Percentiles rank a stretch among this genome's conserved stretches.
phyloP scores from a whole-genome alignment of 495 filamentous ascomycete genomes.

The Aspergillus campestris region DNA sequence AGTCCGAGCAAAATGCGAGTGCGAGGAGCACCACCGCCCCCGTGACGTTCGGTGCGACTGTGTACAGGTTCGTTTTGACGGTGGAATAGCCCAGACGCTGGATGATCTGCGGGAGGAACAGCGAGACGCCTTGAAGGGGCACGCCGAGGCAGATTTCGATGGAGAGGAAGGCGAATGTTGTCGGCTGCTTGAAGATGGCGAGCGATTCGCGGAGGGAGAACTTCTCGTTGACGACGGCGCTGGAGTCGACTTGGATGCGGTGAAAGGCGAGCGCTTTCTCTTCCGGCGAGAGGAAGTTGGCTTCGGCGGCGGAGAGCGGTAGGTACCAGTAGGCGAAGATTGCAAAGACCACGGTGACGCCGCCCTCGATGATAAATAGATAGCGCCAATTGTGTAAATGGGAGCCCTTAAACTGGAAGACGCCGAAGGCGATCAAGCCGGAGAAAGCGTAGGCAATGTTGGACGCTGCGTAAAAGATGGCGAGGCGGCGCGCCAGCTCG shows the following conservation, averaged over 20 bases:
- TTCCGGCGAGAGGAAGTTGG: conserved; percentile 52
- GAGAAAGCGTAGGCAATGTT: conserved; percentile 68
- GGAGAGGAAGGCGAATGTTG: conserved; percentile 52
- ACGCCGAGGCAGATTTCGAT: conserved; percentile 73
- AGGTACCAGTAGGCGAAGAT: conserved; percentile 65
- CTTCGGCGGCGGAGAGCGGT: conserved; percentile 52
- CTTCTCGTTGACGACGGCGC: conserved; percentile 60
- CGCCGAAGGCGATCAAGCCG: conserved; percentile 65
- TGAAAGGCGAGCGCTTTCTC: conserved; percentile 65
- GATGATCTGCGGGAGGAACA: conserved; percentile 72
- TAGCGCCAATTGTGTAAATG: conserved; percentile 56
- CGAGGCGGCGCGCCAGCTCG: conserved; percentile 67
- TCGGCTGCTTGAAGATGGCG: conserved; percentile 53
- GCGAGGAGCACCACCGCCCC: conserved; percentile 63
- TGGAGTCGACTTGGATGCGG: conserved; percentile 67
- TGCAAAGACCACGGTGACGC: conserved; percentile 53
- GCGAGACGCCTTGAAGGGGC: conserved; percentile 58
- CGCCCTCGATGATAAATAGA: conserved; percentile 70
- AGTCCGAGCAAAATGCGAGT: conserved; percentile 60
- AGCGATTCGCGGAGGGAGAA: conserved; percentile 59
- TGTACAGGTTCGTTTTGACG: conserved; percentile 70
- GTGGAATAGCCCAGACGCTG: conserved; percentile 50
- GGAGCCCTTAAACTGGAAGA: conserved; percentile 60
- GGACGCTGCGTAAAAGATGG: conserved; percentile 70
- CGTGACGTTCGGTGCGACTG: conserved; percentile 62